These are phyloP conservation scores for Quercus mongolica DNA, from an alignment of 306 rosid genomes.

Conservation along the genomic window DNA sequence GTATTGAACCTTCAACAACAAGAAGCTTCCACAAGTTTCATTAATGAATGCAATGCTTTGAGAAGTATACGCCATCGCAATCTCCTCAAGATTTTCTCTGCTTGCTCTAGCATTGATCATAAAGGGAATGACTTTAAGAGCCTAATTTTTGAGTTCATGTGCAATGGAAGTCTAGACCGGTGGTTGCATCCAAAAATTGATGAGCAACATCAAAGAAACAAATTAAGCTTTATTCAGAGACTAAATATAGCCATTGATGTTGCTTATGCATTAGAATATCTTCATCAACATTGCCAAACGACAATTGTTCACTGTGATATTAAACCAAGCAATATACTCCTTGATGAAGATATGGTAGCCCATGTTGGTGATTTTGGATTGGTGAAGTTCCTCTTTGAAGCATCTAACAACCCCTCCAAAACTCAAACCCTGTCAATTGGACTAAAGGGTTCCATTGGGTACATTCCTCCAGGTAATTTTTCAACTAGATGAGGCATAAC, in stretches of 20 bases:
- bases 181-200: neutral
- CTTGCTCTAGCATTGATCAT: conserved; percentile 33
- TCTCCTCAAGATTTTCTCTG: conserved; percentile 32
- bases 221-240: neutral
- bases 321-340: conserved; percentile 38
- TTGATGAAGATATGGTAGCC: conserved; percentile 28
- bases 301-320: conserved; percentile 32
- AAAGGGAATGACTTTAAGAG: conserved; percentile 42
- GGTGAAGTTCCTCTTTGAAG: conserved; percentile 29
- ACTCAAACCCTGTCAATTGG: neutral
- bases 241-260: neutral
- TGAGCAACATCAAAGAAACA: neutral
- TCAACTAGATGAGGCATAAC: neutral
- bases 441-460: conserved; percentile 36
- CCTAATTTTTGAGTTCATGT: conserved; percentile 22
- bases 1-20: conserved; percentile 18
- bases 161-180: neutral
- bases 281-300: neutral
- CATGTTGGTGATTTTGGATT: conserved; percentile 29
- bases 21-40: conserved; percentile 4
- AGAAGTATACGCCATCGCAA: conserved; percentile 35
- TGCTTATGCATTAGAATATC: neutral
- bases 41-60: conserved; percentile 16
- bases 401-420: neutral
- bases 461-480: conserved; percentile 28